These are phyloP conservation scores for Penicillium daleae DNA, from an alignment of 495 filamentous ascomycete genomes.

Conservation along the genomic window DNA sequence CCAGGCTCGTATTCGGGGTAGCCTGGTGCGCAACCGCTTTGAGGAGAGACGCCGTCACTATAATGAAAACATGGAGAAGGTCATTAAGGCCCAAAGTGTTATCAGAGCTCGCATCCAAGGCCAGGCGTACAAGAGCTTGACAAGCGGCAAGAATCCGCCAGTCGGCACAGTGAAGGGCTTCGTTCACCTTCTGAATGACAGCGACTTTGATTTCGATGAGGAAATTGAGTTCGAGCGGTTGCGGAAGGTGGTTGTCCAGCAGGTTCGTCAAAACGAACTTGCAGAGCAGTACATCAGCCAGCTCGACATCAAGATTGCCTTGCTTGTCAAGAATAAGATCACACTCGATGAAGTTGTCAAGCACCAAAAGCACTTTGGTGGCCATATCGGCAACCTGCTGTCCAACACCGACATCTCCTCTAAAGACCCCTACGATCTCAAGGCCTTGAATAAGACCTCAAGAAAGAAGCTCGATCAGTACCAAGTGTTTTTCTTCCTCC, in stretches of 20 bases:
- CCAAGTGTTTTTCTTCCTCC: conserved; percentile 95
- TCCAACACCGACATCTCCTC: conserved; percentile 86
- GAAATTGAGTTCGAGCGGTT: conserved; percentile 94
- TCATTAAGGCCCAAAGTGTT: conserved; percentile 97
- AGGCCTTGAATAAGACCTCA: conserved; percentile 95
- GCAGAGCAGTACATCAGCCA: conserved; percentile 98
- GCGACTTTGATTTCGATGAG: conserved; percentile 98
- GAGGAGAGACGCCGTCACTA: conserved; percentile 86
- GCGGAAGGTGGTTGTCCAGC: conserved; percentile 92
- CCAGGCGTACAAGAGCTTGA: conserved; percentile 95
- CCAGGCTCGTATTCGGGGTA: conserved; percentile 75
- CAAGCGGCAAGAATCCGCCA: conserved; percentile 95
- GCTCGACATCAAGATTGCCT: conserved; percentile 97
- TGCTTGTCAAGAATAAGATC: conserved; percentile 99
- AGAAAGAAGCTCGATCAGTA: conserved; percentile 94
- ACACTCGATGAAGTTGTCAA: conserved; percentile 97
- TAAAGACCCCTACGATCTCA: conserved; percentile 91
- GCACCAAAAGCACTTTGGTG: conserved; percentile 95
- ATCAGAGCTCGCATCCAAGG: conserved; percentile 92
- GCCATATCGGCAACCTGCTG: conserved; percentile 82
- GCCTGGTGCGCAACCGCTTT: conserved; percentile 73
- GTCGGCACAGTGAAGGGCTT: conserved; percentile 97
- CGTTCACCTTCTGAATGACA: conserved; percentile 96
- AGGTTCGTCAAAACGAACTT: conserved; percentile 95
- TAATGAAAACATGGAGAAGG: conserved; percentile 96